Base-by-base conservation (phyloP, 2,329 filamentous ascomycete species). In the Ophiobolus disseminans region DNA sequence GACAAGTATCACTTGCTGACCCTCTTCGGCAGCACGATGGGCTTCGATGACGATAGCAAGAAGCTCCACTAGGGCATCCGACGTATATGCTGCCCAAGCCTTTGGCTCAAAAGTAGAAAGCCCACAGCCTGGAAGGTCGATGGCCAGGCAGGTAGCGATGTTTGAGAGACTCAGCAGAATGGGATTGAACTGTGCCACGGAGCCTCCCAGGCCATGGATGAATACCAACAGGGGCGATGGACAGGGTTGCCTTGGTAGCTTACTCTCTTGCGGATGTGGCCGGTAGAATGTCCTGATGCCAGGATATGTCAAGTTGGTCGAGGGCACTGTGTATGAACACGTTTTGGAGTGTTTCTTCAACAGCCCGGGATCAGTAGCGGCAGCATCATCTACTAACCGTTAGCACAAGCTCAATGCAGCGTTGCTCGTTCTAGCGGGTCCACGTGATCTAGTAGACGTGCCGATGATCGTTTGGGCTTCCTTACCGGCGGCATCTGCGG, bases 131-230 rank as follows among this genome's bases (percentile, higher is more conserved):
- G 94, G 93, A 3, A 97, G 80, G 69, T 99, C 94, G 55, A 97
- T 86, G 3, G 91, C 89, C 30, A 96, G 80, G 69, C 92, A 96
- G 38, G 91, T 87, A 10, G 89, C 91, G 39, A 91, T 78, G 66
- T 95, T 91, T 40, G 89, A 84, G 38, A 99, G 80, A 70, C 90
- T 94, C 16, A 85, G 88, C 13, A 97, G 76, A 4, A 97, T 76
- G 22, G 89, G 85, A 45, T 90, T 83, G 68, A 97, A 97, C 67
- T 97, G 94, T 9, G 91, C 88, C 19, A 91, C 82, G 0, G 90
- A 96, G 39, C 94, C 94, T n/a, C 93, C 94, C 8, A 97, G 81
- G 1, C 94, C 94, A 66, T 97, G 94, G 48, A 97, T 80, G 68
- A 95, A 96, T 34, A 97, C 91, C 3, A 97, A 77, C 8, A 99